A percentile compares a stretch with the other conserved stretches of the same genome.
Conservation (phyloP, 1,284 basidiomycete species). For the Cutaneotrichosporon cutaneum region DNA sequence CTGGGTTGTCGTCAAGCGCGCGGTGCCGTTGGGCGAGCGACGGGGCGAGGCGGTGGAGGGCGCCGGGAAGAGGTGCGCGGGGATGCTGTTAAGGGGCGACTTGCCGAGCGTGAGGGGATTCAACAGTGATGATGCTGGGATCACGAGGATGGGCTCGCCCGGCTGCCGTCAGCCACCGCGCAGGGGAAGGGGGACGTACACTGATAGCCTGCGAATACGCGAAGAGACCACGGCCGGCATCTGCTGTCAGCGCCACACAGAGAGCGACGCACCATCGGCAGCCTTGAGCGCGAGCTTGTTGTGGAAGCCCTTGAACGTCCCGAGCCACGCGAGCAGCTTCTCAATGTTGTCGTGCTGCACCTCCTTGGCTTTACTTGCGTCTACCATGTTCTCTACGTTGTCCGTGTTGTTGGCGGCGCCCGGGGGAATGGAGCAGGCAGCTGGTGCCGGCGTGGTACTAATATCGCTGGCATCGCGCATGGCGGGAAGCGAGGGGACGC, state of each 20-base stretch:
- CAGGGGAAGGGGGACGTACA: slow-evolving; percentile 10
- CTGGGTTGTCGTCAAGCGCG: slow-evolving; percentile 53
- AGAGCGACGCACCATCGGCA: slow-evolving; percentile 13
- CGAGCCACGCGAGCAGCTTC: slow-evolving; percentile 22
- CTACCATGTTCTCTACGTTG: slow-evolving; percentile 5
- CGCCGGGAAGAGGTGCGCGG: slow-evolving; percentile 38
- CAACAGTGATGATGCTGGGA: slow-evolving; percentile 68
- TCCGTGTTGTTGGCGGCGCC: neutral
- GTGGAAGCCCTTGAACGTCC: slow-evolving; percentile 26
- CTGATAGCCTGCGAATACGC: slow-evolving; percentile 18
- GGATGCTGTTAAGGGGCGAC: slow-evolving; percentile 33
- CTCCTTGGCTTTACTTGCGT: slow-evolving; percentile 1
- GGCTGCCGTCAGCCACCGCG: slow-evolving; percentile 50
- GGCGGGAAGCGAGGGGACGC: neutral
- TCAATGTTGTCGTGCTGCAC: slow-evolving; percentile 3
- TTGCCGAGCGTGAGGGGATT: slow-evolving; percentile 64
- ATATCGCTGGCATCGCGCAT: neutral
- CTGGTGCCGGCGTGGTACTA: neutral
- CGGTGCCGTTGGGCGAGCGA: slow-evolving; percentile 18
- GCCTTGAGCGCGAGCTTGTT: slow-evolving; percentile 20
- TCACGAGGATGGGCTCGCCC: slow-evolving; percentile 61
- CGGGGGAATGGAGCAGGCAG: too few relatives aligned
- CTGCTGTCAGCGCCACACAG: slow-evolving; percentile 13
- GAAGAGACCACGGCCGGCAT: slow-evolving; percentile 29
- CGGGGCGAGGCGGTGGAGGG: slow-evolving; percentile 17